Evolutionary conservation across 495 filamentous ascomycete genomes (phyloP).

Genomic region (Aspergillus hancockii): DNA sequence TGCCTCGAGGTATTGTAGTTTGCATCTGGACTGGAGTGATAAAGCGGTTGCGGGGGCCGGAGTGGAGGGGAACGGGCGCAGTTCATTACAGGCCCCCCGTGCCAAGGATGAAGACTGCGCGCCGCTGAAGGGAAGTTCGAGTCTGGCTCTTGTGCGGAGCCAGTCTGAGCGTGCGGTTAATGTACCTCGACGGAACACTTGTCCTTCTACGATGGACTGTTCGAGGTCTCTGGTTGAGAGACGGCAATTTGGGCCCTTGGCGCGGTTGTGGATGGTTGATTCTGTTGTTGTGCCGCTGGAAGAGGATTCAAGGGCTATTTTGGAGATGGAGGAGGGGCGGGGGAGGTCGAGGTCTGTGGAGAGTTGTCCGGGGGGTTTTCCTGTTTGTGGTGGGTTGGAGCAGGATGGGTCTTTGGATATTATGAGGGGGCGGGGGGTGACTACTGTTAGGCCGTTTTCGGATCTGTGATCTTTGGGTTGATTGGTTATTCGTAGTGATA

Average conservation of each 20-base stretch:
- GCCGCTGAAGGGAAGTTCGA: too few relatives aligned
- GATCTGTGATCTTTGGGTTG: slow-evolving; percentile 13
- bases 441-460: slow-evolving; percentile 40
- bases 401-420: slow-evolving; percentile 26
- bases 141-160: too few relatives aligned
- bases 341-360: slow-evolving; percentile 25
- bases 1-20: too few relatives aligned
- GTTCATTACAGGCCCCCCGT: too few relatives aligned
- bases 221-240: too few relatives aligned
- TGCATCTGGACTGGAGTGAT: too few relatives aligned
- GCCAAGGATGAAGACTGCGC: neutral
- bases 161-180: neutral
- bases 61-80: too few relatives aligned
- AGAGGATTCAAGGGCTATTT: neutral
- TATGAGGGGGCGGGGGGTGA: slow-evolving; percentile 28
- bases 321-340: slow-evolving; percentile 16
- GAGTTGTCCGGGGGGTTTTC: slow-evolving; percentile 40
- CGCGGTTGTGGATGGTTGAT: slow-evolving; percentile 15
- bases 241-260: slow-evolving; percentile 12
- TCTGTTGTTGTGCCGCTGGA: slow-evolving; percentile 6
- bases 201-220: too few relatives aligned
- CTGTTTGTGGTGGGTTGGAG: slow-evolving; percentile 36
- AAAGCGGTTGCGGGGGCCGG: too few relatives aligned
- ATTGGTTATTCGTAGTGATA: neutral
- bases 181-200: too few relatives aligned